phyloP scores from a whole-genome alignment of 139 green algal species.

The Ettlia oleoabundans region DNA sequence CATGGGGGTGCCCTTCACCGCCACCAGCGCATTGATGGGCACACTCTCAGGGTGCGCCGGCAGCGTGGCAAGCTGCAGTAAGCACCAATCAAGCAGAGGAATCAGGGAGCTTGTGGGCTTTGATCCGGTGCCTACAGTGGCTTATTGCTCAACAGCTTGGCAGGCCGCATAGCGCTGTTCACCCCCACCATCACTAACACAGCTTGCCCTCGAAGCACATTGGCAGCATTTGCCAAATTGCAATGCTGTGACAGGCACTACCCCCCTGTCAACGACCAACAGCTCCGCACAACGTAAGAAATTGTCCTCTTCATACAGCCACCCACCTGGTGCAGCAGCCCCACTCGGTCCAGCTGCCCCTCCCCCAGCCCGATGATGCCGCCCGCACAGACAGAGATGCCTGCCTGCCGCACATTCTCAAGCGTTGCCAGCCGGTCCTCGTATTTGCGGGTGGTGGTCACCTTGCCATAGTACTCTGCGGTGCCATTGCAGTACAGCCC shows the following conservation, averaged over 20 bases:
- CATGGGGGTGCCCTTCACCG: slow-evolving; percentile 92
- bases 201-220: too few relatives aligned
- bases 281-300: too few relatives aligned
- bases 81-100: too few relatives aligned
- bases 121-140: too few relatives aligned
- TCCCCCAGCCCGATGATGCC: slow-evolving; percentile 96
- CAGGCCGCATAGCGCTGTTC: too few relatives aligned
- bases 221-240: neutral
- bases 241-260: too few relatives aligned
- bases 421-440: slow-evolving; percentile 93
- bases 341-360: slow-evolving; percentile 80
- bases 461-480: slow-evolving; percentile 91
- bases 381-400: slow-evolving; percentile 96
- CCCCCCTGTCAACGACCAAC: too few relatives aligned
- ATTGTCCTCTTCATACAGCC: neutral
- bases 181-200: neutral
- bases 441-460: slow-evolving; percentile 94
- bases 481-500: too few relatives aligned
- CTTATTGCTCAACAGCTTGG: too few relatives aligned
- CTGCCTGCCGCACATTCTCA: slow-evolving; percentile 84
- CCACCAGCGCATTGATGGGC: slow-evolving; percentile 97
- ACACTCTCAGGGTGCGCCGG: slow-evolving; percentile 96
- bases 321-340: slow-evolving; percentile 77
- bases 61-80: slow-evolving; percentile 92
- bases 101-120: too few relatives aligned